Evolutionary conservation across 1,284 basidiomycete genomes (phyloP).

Genomic region (Termitomyces sp.): DNA sequence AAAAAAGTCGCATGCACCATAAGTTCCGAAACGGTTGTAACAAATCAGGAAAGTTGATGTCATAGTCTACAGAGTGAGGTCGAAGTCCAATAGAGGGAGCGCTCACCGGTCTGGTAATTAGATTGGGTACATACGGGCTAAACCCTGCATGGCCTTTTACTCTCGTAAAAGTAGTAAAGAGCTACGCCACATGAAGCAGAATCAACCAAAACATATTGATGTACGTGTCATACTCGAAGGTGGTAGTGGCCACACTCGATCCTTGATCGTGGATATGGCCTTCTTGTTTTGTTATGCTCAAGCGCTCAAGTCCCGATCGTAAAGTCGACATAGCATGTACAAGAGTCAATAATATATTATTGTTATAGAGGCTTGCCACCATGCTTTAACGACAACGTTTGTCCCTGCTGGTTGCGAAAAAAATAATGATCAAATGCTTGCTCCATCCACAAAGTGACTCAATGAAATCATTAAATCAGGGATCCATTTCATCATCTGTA

Average conservation of each 20-base stretch:
- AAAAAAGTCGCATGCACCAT: too few relatives aligned
- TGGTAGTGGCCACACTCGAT: not conserved
- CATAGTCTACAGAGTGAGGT: too few relatives aligned
- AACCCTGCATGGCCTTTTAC: not conserved
- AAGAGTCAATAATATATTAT: too few relatives aligned
- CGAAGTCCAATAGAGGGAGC: too few relatives aligned
- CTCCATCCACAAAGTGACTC: not conserved
- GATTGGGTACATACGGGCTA: too few relatives aligned
- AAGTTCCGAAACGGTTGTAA: too few relatives aligned
- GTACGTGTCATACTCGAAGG: not conserved
- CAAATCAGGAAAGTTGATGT: too few relatives aligned
- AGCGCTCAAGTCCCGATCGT: too few relatives aligned
- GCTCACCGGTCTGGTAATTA: too few relatives aligned
- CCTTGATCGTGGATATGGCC: too few relatives aligned
- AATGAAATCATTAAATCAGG: not conserved
- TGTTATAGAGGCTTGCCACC: not conserved
- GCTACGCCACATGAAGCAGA: not conserved
- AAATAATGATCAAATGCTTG: not conserved
- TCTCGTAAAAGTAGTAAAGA: not conserved
- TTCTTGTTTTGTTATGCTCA: not conserved
- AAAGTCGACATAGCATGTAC: not conserved
- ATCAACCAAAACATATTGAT: not conserved
- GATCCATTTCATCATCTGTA: constrained; percentile 56
- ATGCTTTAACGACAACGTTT: not conserved
- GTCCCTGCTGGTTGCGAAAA: too few relatives aligned